phyloP scores from a whole-genome alignment of 2,329 filamentous ascomycete genomes.

The Paraconiothyrium brasiliense region DNA sequence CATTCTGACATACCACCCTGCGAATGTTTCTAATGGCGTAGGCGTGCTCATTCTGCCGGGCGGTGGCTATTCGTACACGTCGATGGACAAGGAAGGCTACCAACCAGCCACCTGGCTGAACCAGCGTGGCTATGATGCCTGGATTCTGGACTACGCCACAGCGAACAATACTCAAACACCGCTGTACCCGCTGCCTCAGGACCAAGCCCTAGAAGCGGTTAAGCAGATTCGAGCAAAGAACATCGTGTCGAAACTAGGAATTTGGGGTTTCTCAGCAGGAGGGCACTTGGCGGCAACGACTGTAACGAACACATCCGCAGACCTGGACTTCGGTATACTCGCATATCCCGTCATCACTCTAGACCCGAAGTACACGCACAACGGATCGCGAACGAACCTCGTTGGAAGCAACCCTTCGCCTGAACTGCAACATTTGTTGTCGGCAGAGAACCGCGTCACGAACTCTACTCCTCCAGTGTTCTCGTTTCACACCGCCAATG shows the following conservation, averaged over 20 bases:
- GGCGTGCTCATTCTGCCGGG: slow-evolving; percentile 16
- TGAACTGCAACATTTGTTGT: slow-evolving; percentile 12
- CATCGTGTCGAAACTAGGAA: slow-evolving; percentile 14
- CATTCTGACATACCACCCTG: slow-evolving; percentile 15
- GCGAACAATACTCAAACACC: slow-evolving; percentile 2
- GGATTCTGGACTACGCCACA: slow-evolving; percentile 17
- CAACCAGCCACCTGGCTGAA: slow-evolving; percentile 19
- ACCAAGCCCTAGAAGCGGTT: slow-evolving; percentile 18
- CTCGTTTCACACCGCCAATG: slow-evolving; percentile 20
- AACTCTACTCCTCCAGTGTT: slow-evolving; percentile 19
- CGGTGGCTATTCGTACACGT: slow-evolving; percentile 11
- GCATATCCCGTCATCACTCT: slow-evolving; percentile 19
- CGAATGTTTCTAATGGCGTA: slow-evolving; percentile 11
- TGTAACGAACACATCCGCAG: slow-evolving; percentile 14
- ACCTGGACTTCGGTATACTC: slow-evolving; percentile 18
- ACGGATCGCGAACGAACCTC: slow-evolving; percentile 18
- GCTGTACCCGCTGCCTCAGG: slow-evolving; percentile 16
- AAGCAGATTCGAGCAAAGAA: slow-evolving; percentile 16
- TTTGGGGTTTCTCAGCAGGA: slow-evolving; percentile 19
- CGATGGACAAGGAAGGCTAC: slow-evolving; percentile 15
- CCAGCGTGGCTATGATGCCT: slow-evolving; percentile 15
- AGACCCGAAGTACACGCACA: slow-evolving; percentile 18
- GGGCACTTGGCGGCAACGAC: slow-evolving; percentile 17
- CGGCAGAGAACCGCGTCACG: slow-evolving; percentile 17
- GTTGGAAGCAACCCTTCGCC: slow-evolving; percentile 14